These are phyloP conservation scores for Coccomyxa sp. DNA, from an alignment of 139 green algal genomes.

Conservation along the genomic window DNA sequence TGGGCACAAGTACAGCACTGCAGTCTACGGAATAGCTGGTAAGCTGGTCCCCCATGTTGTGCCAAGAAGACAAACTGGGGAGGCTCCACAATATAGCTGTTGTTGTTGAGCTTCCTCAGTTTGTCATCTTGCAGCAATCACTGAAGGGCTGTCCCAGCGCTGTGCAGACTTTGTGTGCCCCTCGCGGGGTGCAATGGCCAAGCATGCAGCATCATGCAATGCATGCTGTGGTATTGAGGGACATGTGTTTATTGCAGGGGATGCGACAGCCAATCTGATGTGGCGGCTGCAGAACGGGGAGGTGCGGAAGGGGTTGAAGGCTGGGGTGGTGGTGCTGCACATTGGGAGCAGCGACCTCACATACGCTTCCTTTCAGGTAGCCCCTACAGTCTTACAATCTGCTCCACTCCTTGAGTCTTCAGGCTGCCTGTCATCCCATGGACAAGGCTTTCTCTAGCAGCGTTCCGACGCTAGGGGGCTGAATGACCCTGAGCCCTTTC, in stretches of 20 bases:
- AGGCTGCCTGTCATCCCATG: no score
- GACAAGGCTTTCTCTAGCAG: no score
- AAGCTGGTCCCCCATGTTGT: no score
- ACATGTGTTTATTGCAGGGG: neutral
- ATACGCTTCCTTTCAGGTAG: slow-evolving; percentile 8
- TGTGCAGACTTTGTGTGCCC: neutral
- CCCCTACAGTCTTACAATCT: neutral
- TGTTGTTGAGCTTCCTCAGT: no score
- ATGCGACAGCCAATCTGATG: slow-evolving; percentile 7
- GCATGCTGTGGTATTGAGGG: neutral
- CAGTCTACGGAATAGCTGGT: slow-evolving; percentile 6
- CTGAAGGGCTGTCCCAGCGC: neutral
- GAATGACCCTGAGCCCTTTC: no score
- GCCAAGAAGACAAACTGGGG: no score
- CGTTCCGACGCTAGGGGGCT: no score
- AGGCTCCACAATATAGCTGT: no score
- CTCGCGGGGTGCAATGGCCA: no score
- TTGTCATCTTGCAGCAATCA: no score
- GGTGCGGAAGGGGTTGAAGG: neutral
- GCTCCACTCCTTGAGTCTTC: no score
- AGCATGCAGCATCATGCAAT: no score
- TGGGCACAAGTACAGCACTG: neutral
- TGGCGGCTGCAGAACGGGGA: slow-evolving; percentile 13
- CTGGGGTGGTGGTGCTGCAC: slow-evolving; percentile 2
- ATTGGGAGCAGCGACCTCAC: slow-evolving; percentile 12